phyloP scores from a whole-genome alignment of 306 rosid genomes.

The Rubus idaeus region DNA sequence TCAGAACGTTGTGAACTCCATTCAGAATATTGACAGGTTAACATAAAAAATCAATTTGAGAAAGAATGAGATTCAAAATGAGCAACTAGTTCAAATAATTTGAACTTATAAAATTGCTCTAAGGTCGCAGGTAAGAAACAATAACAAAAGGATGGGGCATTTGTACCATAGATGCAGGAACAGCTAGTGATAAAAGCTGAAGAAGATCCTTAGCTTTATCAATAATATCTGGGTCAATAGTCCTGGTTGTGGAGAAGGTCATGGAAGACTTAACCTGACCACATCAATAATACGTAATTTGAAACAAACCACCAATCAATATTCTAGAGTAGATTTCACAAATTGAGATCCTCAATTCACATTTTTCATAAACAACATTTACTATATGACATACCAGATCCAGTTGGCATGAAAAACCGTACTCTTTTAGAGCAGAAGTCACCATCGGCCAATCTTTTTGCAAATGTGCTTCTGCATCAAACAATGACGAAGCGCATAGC shows the following conservation, averaged over 20 bases:
- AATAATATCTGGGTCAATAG: neutral
- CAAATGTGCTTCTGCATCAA: neutral
- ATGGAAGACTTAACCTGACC: neutral
- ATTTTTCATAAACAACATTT: neutral
- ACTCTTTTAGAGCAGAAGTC: neutral
- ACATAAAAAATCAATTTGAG: neutral
- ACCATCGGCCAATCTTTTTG: neutral
- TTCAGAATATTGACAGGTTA: neutral
- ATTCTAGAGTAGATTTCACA: too few species aligned
- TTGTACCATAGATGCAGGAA: neutral
- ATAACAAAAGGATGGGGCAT: neutral
- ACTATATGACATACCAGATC: neutral
- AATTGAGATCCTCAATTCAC: neutral
- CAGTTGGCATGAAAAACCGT: neutral
- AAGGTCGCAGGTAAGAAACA: neutral
- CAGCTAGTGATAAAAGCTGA: neutral
- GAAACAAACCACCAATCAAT: neutral
- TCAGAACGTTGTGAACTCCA: neutral
- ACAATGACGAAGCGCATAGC: neutral
- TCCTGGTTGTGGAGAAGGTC: neutral
- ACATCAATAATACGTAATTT: neutral
- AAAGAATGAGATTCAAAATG: neutral
- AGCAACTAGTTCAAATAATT: too few species aligned
- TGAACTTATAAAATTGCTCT: neutral
- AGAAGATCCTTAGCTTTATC: neutral